phyloP scores from a whole-genome alignment of 2,329 filamentous ascomycete species.

The Helicocarpus griseus region DNA sequence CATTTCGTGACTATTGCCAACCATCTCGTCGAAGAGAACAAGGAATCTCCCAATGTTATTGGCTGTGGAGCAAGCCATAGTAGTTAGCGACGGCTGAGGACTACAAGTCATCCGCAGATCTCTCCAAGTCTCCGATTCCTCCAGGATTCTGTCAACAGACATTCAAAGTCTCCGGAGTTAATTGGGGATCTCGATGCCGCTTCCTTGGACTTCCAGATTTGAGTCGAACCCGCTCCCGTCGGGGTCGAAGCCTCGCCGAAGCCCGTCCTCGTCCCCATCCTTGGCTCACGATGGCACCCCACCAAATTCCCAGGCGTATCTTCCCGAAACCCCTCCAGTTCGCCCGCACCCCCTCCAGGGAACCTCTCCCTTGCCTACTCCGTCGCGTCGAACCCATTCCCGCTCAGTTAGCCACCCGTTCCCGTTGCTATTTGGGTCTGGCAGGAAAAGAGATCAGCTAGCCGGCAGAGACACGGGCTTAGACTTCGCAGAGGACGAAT shows the following conservation, averaged over 20 bases:
- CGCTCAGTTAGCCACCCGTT: slow-evolving; percentile 75
- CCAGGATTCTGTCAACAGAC: not conserved
- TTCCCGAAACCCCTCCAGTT: not conserved
- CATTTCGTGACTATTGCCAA: not conserved
- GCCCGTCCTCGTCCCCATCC: not conserved
- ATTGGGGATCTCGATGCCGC: not conserved
- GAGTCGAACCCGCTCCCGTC: slow-evolving; percentile 1
- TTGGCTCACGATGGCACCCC: not conserved
- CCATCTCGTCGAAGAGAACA: not conserved
- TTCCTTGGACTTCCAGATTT: not conserved
- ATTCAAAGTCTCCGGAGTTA: not conserved
- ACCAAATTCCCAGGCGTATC: not conserved
- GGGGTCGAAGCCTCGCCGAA: not conserved
- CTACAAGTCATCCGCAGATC: not conserved
- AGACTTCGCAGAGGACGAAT: not conserved
- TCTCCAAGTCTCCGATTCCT: too few relatives aligned
- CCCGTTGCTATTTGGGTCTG: slow-evolving; percentile 55
- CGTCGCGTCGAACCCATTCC: slow-evolving; percentile 33
- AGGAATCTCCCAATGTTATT: not conserved
- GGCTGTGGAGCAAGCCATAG: not conserved
- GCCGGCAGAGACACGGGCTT: not conserved
- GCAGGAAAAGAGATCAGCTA: not conserved
- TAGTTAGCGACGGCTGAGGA: too few relatives aligned
- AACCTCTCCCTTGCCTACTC: not conserved
- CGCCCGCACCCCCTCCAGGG: not conserved